phyloP scores from a whole-genome alignment of 352 stramenopile species.

The Blastocystis sp. region DNA sequence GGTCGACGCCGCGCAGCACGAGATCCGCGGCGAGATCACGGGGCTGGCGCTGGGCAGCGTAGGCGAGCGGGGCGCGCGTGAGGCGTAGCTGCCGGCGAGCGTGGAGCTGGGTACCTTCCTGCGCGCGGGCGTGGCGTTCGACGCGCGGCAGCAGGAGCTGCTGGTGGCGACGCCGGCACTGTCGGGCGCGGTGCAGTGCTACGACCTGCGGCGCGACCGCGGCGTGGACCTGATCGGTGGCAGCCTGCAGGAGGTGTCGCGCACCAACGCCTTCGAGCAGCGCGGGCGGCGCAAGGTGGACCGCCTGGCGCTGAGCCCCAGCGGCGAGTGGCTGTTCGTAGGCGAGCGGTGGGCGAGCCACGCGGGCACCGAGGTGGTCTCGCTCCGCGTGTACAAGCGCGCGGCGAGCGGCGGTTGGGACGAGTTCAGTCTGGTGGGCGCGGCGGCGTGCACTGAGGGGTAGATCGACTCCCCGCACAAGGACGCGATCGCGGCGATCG shows the following conservation, averaged over 20 bases:
- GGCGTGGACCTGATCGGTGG: not conserved
- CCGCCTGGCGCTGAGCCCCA: not conserved
- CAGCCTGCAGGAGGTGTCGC: not conserved
- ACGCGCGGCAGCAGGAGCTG: not conserved
- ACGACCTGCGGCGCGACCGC: not conserved
- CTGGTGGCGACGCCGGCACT: not conserved
- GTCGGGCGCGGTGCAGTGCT: not conserved
- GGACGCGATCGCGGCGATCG: not conserved
- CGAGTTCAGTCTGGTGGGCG: not conserved
- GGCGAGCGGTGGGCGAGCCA: conserved; percentile 6
- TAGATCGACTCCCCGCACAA: conserved; percentile 36
- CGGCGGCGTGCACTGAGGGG: not conserved
- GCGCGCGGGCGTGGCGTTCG: not conserved
- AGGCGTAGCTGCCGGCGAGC: no score
- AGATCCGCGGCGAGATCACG: not conserved
- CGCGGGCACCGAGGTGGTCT: not conserved
- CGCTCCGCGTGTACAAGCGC: not conserved
- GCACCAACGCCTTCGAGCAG: not conserved
- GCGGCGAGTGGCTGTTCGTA: conserved; percentile 18
- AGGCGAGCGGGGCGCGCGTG: no score
- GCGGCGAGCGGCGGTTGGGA: not conserved
- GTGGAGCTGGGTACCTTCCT: no score
- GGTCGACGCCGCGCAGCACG: conserved; percentile 31
- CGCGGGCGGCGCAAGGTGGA: not conserved
- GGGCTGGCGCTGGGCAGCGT: not conserved